phyloP scores from a whole-genome alignment of 1,139 yeast species.

The Geotrichum cucujoidarum region DNA sequence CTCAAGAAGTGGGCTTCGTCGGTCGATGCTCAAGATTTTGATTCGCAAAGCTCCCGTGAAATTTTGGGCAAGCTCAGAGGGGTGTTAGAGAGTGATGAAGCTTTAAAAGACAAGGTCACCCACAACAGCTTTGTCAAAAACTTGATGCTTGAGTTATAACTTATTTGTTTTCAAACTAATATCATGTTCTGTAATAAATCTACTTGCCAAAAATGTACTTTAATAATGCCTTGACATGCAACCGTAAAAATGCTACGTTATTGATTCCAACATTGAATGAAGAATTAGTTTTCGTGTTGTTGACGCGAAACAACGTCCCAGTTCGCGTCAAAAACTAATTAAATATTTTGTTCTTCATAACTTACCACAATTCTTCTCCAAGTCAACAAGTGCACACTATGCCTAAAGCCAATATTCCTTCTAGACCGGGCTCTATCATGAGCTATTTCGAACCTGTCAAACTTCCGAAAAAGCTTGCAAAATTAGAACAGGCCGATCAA shows the following conservation, averaged over 20 bases:
- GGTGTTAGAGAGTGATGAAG: conserved; percentile 27
- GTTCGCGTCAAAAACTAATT: no score
- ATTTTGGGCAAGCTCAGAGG: conserved; percentile 42
- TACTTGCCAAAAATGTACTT: no score
- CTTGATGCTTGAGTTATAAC: conserved; percentile 23
- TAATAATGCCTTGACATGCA: no score
- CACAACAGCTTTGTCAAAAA: conserved; percentile 22
- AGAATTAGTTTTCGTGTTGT: no score
- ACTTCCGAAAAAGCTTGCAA: conserved; percentile 8
- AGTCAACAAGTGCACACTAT: background rate
- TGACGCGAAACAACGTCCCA: no score
- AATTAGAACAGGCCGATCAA: conserved; percentile 2
- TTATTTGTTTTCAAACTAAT: no score
- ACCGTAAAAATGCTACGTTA: no score
- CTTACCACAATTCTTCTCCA: no score
- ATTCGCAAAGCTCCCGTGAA: conserved; percentile 37
- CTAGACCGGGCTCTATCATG: conserved; percentile 7
- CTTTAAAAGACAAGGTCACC: conserved; percentile 19
- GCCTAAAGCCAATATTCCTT: conserved; percentile 5
- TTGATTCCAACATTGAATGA: no score
- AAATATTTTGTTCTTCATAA: background rate
- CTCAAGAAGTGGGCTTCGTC: conserved; percentile 57
- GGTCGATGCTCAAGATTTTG: conserved; percentile 40
- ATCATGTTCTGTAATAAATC: no score
- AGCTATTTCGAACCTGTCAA: conserved; percentile 11